Evolutionary conservation across 2,329 filamentous ascomycete species (phyloP).

Genomic region (Alternaria sp.): DNA sequence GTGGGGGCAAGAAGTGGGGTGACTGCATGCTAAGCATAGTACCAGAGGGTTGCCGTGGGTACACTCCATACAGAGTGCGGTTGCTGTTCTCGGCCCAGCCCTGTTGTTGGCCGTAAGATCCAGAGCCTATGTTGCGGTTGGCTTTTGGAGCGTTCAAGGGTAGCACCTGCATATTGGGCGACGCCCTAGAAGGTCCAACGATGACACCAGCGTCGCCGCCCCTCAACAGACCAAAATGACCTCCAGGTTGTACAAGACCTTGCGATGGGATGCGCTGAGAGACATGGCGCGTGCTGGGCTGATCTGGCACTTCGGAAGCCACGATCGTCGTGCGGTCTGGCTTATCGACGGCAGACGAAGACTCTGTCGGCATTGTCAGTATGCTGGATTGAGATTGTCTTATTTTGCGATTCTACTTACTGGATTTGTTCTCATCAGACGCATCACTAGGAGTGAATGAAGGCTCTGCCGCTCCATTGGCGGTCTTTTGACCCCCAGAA

Average conservation of each 20-base stretch:
- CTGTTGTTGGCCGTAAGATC: constrained; percentile 17
- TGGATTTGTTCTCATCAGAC: not conserved
- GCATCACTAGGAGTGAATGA: not conserved
- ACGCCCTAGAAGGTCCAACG: constrained; percentile 7
- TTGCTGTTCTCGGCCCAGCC: constrained; percentile 34
- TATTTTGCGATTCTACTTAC: constrained; percentile 25
- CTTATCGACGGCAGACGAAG: constrained; percentile 4
- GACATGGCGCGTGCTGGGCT: not conserved
- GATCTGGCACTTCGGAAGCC: constrained; percentile 4
- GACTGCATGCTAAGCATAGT: constrained; percentile 24
- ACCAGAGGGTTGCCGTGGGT: constrained; percentile 26
- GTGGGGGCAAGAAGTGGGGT: constrained; percentile 23
- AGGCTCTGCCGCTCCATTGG: not conserved
- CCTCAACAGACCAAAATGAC: constrained; percentile 10
- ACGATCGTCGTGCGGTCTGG: not conserved
- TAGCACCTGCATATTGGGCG: constrained; percentile 17
- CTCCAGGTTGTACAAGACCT: constrained; percentile 5
- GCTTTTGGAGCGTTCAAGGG: constrained; percentile 22
- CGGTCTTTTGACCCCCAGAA: not conserved
- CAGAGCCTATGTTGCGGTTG: constrained; percentile 24
- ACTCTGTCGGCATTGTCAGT: constrained; percentile 25
- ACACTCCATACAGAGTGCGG: constrained; percentile 24
- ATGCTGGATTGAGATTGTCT: not conserved
- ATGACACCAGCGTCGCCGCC: constrained; percentile 7
- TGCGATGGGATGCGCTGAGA: constrained; percentile 5